phyloP scores from a whole-genome alignment of 805 yeast genomes.

The Cyberlindnera japonica region DNA sequence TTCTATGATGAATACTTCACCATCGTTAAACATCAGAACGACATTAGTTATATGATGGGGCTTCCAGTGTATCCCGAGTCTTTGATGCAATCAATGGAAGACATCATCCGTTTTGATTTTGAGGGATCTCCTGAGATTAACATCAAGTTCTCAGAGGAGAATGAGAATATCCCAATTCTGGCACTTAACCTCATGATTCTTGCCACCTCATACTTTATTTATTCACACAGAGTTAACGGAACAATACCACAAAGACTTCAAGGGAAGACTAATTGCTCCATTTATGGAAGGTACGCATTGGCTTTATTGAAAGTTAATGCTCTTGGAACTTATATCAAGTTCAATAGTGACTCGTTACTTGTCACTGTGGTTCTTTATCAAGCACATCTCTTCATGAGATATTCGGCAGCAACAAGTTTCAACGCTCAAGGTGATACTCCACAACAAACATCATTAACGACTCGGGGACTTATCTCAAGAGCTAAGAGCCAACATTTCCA shows the following conservation, averaged over 20 bases:
- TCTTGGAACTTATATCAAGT: background rate
- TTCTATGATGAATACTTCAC: background rate
- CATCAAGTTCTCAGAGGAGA: background rate
- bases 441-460: background rate
- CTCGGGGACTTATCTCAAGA: background rate
- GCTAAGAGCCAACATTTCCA: conserved; percentile 4
- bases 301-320: background rate
- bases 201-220: background rate
- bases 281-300: background rate
- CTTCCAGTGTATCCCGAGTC: background rate
- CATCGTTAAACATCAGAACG: background rate
- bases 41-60: background rate
- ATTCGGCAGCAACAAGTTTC: background rate
- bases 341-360: background rate
- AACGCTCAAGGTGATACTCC: background rate
- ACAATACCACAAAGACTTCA: background rate
- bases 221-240: background rate
- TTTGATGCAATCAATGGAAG: background rate
- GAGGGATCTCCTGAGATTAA: no score
- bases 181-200: background rate
- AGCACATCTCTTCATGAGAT: background rate
- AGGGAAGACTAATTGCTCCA: background rate
- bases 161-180: background rate
- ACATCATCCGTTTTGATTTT: no score
- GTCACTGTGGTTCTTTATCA: background rate